Base-by-base conservation (phyloP, 2,329 filamentous ascomycete genomes). In the Purpureocillium lavendulum region DNA sequence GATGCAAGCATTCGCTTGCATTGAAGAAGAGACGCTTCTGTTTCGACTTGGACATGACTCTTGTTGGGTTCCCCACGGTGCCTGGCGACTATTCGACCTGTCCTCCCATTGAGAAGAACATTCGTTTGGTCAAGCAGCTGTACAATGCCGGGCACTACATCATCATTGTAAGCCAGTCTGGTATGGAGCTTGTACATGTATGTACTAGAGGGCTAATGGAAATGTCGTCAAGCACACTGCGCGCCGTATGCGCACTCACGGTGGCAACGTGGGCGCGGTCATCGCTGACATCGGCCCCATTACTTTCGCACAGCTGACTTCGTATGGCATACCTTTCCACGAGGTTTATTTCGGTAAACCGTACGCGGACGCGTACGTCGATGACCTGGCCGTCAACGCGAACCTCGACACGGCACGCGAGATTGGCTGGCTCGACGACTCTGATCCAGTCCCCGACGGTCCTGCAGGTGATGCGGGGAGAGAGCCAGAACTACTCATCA, bases 281-380 rank as follows among this genome's bases (percentile, higher is more conserved):
- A 39, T 56, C 4, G 52, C 53, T 1, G 53, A 55, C 35, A 42
- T 56, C 17, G 53, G 53, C 24, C 41, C 41, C 6, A 45, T 51
- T 26, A 56, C 53, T 2, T 53, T 55, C 24, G 48, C 46, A 14
- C 52, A 55, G 43, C 42, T 55, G 24, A 46, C 45, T 29, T 45
- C 47, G 40, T 54, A 54, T 44, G 41, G 49, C 12, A 55, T 56
- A 31, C 52, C 52, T 4, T 56, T 45, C 41, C 50, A 56, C 41
- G 52, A 56, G 18, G 53, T 56, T 35, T 48, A 54, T 42, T 55
- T 55, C 36, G 53, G 53, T 37, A 55, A 56, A 44, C 53, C 53
- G 11, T 53, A 51, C 34, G 53, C 52, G 33, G 52, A 56, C 33
- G 52, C 55, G n/a, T 55, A 57, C 37, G 46, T 57, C 30, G 52